Percentiles rank a stretch among this genome's conserved stretches.
These are phyloP conservation scores for Cucurbita pepo DNA, from an alignment of 306 rosid genomes.

Conservation along the genomic window DNA sequence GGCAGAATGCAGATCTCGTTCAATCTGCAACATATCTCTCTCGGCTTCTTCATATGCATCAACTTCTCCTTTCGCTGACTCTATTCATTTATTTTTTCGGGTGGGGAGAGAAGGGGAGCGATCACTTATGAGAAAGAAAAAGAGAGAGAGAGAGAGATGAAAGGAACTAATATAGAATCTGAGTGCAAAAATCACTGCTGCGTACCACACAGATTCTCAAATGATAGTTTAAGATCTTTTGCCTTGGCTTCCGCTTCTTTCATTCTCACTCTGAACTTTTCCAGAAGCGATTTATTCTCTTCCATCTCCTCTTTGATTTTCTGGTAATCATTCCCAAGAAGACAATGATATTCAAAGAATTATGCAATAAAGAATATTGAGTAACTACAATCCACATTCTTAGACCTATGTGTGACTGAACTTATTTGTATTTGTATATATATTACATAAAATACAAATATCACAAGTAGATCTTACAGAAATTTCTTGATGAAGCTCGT, in stretches of 20 bases:
- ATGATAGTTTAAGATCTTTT: slow-evolving; percentile 35
- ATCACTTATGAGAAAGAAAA: not conserved
- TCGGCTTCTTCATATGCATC: slow-evolving; percentile 56
- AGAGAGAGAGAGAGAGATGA: not conserved
- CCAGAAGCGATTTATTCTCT: slow-evolving; percentile 20
- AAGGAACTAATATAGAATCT: slow-evolving; percentile 4
- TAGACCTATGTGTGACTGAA: not conserved
- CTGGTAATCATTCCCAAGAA: slow-evolving; percentile 27
- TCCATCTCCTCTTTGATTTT: slow-evolving; percentile 28
- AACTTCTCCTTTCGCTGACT: slow-evolving; percentile 48
- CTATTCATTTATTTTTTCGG: slow-evolving; percentile 18
- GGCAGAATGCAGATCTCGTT: slow-evolving; percentile 29
- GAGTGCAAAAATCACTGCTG: slow-evolving; percentile 2
- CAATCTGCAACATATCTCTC: slow-evolving; percentile 40
- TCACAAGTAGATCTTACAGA: slow-evolving; percentile 33
- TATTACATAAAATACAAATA: not conserved
- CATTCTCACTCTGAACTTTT: slow-evolving; percentile 25
- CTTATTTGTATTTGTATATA: not conserved
- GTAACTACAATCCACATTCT: not conserved
- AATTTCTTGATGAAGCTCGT: slow-evolving; percentile 56
- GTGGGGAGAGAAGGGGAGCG: not conserved
- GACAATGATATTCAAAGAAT: slow-evolving; percentile 2
- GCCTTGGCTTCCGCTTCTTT: slow-evolving; percentile 40
- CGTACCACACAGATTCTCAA: slow-evolving; percentile 61
- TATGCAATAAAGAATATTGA: not conserved